Conservation (phyloP, 1,139 yeast species). For the Pichia cactophila region DNA sequence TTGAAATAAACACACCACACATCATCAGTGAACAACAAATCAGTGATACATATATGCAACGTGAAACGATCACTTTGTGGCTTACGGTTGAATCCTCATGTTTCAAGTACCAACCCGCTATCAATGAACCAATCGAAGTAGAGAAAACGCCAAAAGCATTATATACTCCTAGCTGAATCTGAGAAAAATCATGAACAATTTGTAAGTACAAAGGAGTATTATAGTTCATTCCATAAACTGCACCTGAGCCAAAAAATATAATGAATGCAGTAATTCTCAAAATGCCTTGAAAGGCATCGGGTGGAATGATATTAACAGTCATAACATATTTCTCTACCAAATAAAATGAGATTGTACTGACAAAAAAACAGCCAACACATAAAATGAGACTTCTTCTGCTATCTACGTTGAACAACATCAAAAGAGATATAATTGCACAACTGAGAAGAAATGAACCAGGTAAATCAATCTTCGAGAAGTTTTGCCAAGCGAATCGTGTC, state of each 20-base stretch:
- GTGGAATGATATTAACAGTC: conserved; percentile 49
- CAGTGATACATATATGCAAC: conserved; percentile 38
- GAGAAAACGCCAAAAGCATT: conserved; percentile 38
- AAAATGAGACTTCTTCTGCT: conserved; percentile 6
- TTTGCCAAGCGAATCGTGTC: conserved; percentile 28
- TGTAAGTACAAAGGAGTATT: conserved; percentile 33
- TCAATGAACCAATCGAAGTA: conserved; percentile 52
- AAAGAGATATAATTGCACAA: conserved; percentile 22
- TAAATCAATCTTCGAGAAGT: conserved; percentile 32
- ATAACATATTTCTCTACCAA: conserved; percentile 42
- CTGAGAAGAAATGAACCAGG: conserved; percentile 33
- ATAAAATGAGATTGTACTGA: conserved; percentile 29
- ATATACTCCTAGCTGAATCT: conserved; percentile 39
- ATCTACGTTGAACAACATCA: conserved; percentile 29
- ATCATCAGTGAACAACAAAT: conserved; percentile 22
- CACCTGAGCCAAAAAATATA: conserved; percentile 46
- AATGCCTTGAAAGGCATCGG: conserved; percentile 35
- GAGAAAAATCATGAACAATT: conserved; percentile 57
- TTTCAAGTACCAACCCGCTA: conserved; percentile 42
- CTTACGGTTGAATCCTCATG: conserved; percentile 44
- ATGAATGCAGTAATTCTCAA: conserved; percentile 38
- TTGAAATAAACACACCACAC: conserved; percentile 22
- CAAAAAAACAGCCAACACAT: conserved; percentile 12
- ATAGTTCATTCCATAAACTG: conserved; percentile 23
- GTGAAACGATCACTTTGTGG: conserved; percentile 49